Base-by-base conservation (phyloP, 257 asterid species). In the Ocimum tenuiflorum region DNA sequence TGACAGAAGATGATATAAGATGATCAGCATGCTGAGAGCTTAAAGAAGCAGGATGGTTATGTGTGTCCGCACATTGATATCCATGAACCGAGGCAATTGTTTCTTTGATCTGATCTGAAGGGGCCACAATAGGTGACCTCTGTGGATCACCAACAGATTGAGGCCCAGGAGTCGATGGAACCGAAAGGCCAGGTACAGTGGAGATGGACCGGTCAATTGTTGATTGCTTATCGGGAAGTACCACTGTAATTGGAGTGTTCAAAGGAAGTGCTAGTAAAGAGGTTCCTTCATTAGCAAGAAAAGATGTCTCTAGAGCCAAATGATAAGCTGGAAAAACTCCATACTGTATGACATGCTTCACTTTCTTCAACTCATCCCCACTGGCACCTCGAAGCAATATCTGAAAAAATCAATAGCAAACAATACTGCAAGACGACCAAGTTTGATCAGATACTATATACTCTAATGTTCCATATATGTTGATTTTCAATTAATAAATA, bases 251-350 rank as follows among this genome's bases (percentile, higher is more conserved):
- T 50, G 94, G 88, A 71, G 94, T 75, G 72, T 76, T 78, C 71
- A 82, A 71, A 56, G 95, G 88, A 69, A 89, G 77, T 63, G 83
- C 87, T 63, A 96, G 97, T 73, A 92, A 73, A 64, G 95, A 82
- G 75, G 99, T 97, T 68, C 99, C 99, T 78, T 92, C 99, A 65
- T 92, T 97, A 74, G 97, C 99, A 63, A 92, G 96, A 79, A 92
- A 89, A 66, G 96, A 92, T 45, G 99, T 92, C 78, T 92, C 99
- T 75, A 92, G 66, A 69, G 96, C 99, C 76, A 92, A 79, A 82
- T 92, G 99, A 77, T 92, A 92, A 68, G 99, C 99, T 0, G 99
- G 97, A 48, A 92, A 92, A 72, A 92, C 73, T 73, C 96, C 96
- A 82, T 92, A 92, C 73, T 87, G 99, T 65, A 92, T 75, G 45